Base-by-base conservation (phyloP, 169 alveolate species). In the Plasmodium falciparum region DNA sequence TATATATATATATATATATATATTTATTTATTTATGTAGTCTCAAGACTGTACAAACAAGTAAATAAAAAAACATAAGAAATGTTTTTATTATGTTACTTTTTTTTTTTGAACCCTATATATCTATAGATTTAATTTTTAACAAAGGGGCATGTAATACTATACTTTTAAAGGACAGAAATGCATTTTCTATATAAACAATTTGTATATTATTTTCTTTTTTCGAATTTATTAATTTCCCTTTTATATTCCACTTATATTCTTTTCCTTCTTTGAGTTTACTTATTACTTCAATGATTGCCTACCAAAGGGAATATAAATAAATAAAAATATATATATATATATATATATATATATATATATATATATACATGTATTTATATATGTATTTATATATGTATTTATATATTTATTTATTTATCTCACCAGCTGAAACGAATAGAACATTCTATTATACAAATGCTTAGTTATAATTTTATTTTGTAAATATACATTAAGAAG, bases 51-150 rank as follows among this genome's bases (percentile, higher is more conserved):
- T 56, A 56, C 6, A 12, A 56, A 56, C 65, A 56, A n/a, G 22
- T 17, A 13, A 12, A 56, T 17, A 56, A n/a, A 0, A 12, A 56
- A 56, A 39, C 0, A 56, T 12, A 52, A 2, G n/a, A 52, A 52
- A 52, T 7, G 3, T 12, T 52, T 12, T 52, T 52, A 3, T 12
- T 2, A 17, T 12, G n/a, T 56, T 56, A 12, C n/a, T 56, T 62
- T 9, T 12, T 33, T 2, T 9, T 61, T 12, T 39, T 62, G 24
- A 69, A 69, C n/a, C 7, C 33, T 50, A 83, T 47, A 70, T 43
- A 83, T 83, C 91, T 11, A 83, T 83, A n/a, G 91, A 67, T 17
- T 83, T 83, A 43, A 83, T 83, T 83, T 83, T 83, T 17, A 83
- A 50, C 17, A 83, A 63, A 49, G 91, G 91, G 0, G 59, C 33